phyloP scores from a whole-genome alignment of 179 eudicot genomes.

The Beta macrorhiza region DNA sequence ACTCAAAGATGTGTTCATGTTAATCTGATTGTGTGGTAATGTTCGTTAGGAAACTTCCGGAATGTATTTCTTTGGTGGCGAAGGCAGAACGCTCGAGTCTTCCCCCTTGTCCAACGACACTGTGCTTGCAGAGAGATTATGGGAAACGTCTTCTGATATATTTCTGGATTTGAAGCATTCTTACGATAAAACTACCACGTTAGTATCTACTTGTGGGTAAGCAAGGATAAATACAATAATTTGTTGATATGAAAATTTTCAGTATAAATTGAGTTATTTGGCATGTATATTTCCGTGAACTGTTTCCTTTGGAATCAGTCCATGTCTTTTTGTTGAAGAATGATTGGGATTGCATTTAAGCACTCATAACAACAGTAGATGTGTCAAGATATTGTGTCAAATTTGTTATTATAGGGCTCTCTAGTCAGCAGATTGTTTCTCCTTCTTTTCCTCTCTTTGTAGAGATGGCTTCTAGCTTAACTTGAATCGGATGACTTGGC shows the following conservation, averaged over 20 bases:
- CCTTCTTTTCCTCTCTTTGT: not conserved
- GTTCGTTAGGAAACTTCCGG: conserved; percentile 71
- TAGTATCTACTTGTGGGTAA: conserved; percentile 9
- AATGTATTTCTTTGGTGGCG: conserved; percentile 80
- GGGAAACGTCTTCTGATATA: conserved; percentile 58
- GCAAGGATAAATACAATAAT: not conserved
- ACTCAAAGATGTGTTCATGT: not conserved
- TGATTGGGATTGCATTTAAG: not conserved
- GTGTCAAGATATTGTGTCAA: not conserved
- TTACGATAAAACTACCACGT: conserved; percentile 18
- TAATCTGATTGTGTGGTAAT: conserved; percentile 5
- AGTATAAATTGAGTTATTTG: not conserved
- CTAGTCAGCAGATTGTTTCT: not conserved
- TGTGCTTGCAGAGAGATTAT: conserved; percentile 54
- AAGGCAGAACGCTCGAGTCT: conserved; percentile 56
- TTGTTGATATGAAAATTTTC: not conserved
- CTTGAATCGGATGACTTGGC: not conserved
- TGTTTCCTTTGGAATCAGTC: not conserved
- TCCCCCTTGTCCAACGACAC: conserved; percentile 57
- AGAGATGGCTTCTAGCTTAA: not conserved
- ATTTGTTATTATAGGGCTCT: not conserved
- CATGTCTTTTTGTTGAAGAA: not conserved
- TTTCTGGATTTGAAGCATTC: conserved; percentile 43
- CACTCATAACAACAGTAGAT: not conserved
- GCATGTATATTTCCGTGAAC: not conserved